Evolutionary conservation across 129 eudicot genomes (phyloP).

Genomic region (Saussurea involucrata): DNA sequence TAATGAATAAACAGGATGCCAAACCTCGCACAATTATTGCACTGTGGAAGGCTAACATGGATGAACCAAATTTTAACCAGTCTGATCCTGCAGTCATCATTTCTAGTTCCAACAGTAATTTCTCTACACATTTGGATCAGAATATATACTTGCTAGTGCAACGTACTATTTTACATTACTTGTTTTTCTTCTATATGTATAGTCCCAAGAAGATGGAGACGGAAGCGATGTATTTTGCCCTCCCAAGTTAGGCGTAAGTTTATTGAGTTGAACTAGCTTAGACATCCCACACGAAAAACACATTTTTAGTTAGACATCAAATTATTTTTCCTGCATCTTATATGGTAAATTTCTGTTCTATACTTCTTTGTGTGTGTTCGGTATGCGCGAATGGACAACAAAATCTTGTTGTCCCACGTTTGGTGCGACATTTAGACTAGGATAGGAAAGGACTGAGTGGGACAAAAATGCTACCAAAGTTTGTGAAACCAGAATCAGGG

Average conservation of each 20-base stretch:
- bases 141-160: slow-evolving; percentile 15
- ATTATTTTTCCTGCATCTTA: background rate
- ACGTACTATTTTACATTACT: slow-evolving; percentile 17
- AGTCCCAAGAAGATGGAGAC: slow-evolving; percentile 86
- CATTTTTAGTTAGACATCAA: background rate
- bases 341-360: background rate
- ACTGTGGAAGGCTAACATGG: slow-evolving; percentile 86
- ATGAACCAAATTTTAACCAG: slow-evolving; percentile 68
- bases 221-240: slow-evolving; percentile 61
- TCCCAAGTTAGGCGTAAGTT: slow-evolving; percentile 82
- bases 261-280: slow-evolving; percentile 21
- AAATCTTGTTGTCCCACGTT: too few species aligned
- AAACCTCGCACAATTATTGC: slow-evolving; percentile 70
- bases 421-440: too few species aligned
- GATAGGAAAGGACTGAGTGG: too few species aligned
- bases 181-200: slow-evolving; percentile 44
- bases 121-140: slow-evolving; percentile 16
- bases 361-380: background rate
- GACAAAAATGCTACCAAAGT: too few species aligned
- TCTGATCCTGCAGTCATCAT: slow-evolving; percentile 73
- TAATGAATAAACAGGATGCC: slow-evolving; percentile 60
- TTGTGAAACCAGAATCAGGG: too few species aligned
- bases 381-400: background rate
- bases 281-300: background rate
- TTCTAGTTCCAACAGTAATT: slow-evolving; percentile 65